phyloP scores from a whole-genome alignment of 2,329 filamentous ascomycete species.

The Fusarium setosum region DNA sequence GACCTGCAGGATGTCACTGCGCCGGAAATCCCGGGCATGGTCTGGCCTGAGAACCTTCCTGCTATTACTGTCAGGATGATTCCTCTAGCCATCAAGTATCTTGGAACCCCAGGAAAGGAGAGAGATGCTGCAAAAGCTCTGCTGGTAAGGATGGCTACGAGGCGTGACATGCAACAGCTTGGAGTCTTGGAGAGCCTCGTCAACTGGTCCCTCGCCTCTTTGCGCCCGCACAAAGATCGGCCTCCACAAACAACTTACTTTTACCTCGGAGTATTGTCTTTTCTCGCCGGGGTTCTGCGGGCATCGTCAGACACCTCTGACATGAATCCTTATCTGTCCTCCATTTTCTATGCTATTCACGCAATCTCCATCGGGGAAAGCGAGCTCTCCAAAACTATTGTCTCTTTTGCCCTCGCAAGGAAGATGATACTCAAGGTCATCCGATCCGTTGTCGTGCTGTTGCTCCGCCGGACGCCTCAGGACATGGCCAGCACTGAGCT shows the following conservation, averaged over 20 bases:
- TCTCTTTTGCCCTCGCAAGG: slow-evolving; percentile 80
- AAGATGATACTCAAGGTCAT: slow-evolving; percentile 89
- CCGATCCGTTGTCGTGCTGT: slow-evolving; percentile 76
- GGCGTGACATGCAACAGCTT: slow-evolving; percentile 87
- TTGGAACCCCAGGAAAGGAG: slow-evolving; percentile 85
- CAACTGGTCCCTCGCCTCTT: slow-evolving; percentile 74
- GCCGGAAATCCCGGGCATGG: slow-evolving; percentile 59
- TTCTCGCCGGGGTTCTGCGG: slow-evolving; percentile 78
- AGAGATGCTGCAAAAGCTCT: slow-evolving; percentile 87
- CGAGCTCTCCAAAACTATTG: slow-evolving; percentile 63
- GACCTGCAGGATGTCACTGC: slow-evolving; percentile 60
- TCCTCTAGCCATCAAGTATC: slow-evolving; percentile 75
- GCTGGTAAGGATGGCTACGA: slow-evolving; percentile 83
- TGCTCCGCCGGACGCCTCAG: slow-evolving; percentile 63
- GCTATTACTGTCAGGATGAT: slow-evolving; percentile 77
- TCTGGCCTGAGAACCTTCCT: slow-evolving; percentile 71
- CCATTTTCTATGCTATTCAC: slow-evolving; percentile 75
- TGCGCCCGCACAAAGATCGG: slow-evolving; percentile 58
- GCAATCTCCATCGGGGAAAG: slow-evolving; percentile 65
- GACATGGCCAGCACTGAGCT: slow-evolving; percentile 61
- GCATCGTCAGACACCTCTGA: slow-evolving; percentile 79
- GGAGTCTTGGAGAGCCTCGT: slow-evolving; percentile 76
- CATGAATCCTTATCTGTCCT: slow-evolving; percentile 73
- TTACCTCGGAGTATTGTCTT: slow-evolving; percentile 82
- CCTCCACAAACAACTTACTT: slow-evolving; percentile 71